A percentile compares a stretch with the other conserved stretches of the same genome.
These are phyloP conservation scores for Pleoardoris graminearum DNA, from an alignment of 2,329 filamentous ascomycete genomes.

Conservation along the genomic window DNA sequence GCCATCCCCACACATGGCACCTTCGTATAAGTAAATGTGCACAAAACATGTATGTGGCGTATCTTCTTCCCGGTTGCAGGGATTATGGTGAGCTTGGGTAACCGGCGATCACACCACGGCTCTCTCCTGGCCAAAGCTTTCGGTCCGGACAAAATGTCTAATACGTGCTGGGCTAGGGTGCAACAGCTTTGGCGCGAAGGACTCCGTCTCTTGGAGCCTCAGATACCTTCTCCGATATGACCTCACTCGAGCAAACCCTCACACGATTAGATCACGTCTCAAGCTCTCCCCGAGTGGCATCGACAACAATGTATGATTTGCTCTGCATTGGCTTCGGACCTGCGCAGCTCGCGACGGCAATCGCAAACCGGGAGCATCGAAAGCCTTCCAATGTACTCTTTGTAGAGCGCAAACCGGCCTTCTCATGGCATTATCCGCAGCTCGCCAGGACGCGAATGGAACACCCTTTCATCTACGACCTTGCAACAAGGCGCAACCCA, in stretches of 20 bases:
- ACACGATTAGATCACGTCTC: constrained; percentile 17
- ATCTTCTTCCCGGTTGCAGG: constrained; percentile 8
- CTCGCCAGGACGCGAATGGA: constrained; percentile 41
- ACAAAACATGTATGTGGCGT: constrained; percentile 13
- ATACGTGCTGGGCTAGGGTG: neutral
- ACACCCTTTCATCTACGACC: constrained; percentile 40
- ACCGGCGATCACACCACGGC: constrained; percentile 7
- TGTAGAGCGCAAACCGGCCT: constrained; percentile 37
- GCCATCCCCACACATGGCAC: neutral
- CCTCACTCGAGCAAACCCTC: constrained; percentile 21
- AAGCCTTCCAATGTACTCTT: constrained; percentile 35
- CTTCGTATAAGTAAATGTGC: constrained; percentile 6
- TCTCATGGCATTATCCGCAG: constrained; percentile 39
- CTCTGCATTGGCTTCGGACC: constrained; percentile 44
- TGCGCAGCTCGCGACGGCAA: constrained; percentile 41
- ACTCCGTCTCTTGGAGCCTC: neutral
- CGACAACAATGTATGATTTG: constrained; percentile 32
- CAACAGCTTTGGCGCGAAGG: neutral
- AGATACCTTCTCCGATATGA: constrained; percentile 21
- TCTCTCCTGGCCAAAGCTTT: constrained; percentile 8
- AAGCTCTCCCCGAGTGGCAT: constrained; percentile 17
- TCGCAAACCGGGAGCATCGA: constrained; percentile 38
- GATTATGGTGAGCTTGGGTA: neutral
- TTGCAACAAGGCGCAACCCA: constrained; percentile 43
- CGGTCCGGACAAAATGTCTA: neutral